Conservation (phyloP, 768 basidiomycete species). For the Lactifluus pinguis region DNA sequence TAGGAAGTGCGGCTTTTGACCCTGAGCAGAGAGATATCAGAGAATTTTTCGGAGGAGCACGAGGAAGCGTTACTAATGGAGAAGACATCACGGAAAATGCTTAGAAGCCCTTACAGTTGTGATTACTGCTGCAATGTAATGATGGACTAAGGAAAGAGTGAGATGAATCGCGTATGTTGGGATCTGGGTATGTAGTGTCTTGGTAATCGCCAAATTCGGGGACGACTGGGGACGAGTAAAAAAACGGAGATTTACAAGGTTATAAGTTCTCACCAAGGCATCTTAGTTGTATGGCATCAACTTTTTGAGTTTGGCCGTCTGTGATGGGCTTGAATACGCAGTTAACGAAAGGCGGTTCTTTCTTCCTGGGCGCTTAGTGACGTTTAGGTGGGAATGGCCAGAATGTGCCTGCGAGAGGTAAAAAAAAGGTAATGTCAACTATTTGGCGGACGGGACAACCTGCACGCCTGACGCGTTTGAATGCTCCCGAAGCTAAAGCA, state of each 20-base stretch:
- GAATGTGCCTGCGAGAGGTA: constrained; percentile 47
- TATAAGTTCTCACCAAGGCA: neutral
- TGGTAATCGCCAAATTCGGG: neutral
- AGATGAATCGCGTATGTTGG: neutral
- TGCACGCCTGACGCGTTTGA: constrained; percentile 56
- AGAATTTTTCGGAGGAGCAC: constrained; percentile 50
- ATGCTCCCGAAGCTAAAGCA: constrained; percentile 51
- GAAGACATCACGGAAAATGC: neutral
- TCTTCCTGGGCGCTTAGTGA: constrained; percentile 50
- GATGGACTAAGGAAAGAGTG: neutral
- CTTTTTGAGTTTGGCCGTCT: constrained; percentile 61
- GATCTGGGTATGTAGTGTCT: neutral
- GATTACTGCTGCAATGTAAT: neutral
- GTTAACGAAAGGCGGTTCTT: constrained; percentile 60
- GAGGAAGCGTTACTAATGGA: constrained; percentile 20
- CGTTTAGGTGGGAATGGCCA: constrained; percentile 66
- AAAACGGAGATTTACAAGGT: neutral
- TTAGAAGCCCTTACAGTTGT: neutral
- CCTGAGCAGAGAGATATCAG: constrained; percentile 68
- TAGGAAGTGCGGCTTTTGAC: constrained; percentile 62
- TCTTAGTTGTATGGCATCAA: constrained; percentile 59
- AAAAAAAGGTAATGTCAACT: neutral
- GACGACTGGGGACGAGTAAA: neutral
- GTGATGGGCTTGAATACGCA: constrained; percentile 54
- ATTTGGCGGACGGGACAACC: neutral